Percentiles rank a stretch among this genome's conserved stretches.
Conservation (phyloP, 2,329 filamentous ascomycete species). For the Aspergillus aculeatinus region DNA sequence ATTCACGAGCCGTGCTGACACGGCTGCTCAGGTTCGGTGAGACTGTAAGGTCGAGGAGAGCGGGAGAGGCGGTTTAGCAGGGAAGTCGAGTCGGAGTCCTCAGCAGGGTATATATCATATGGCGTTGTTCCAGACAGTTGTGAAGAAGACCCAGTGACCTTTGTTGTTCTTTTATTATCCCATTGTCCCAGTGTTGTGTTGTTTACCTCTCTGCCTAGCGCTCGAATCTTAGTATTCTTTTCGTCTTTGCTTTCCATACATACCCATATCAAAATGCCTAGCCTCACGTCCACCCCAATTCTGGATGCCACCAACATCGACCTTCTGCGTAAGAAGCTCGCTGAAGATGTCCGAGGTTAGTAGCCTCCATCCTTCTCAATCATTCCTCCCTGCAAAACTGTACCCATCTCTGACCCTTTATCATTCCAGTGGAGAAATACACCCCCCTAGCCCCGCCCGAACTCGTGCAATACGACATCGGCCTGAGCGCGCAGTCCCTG, state of each 20-base stretch:
- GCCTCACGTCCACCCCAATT: constrained; percentile 4
- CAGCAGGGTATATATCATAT: neutral
- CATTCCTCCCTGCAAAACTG: neutral
- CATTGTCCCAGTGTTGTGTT: no score
- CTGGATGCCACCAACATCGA: constrained; percentile 18
- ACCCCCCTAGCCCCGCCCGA: constrained; percentile 11
- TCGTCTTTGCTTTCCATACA: neutral
- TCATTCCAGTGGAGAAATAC: constrained; percentile 12
- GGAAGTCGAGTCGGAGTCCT: neutral
- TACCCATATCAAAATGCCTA: neutral
- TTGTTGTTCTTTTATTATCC: no score
- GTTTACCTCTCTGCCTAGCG: no score
- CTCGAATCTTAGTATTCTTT: neutral
- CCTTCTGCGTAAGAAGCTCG: constrained; percentile 18
- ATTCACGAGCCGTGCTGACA: neutral
- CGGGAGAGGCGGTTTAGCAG: neutral
- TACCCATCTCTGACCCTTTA: neutral
- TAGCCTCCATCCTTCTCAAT: neutral
- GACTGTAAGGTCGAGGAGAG: neutral
- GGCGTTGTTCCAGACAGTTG: neutral
- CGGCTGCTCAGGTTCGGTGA: neutral
- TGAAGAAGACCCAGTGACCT: neutral
- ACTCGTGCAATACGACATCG: constrained; percentile 14
- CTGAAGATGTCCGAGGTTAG: constrained; percentile 16
- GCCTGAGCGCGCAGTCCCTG: constrained; percentile 10